Conservation (phyloP, 164 flowering plant genomes). For the Umbilicus rupestris region DNA sequence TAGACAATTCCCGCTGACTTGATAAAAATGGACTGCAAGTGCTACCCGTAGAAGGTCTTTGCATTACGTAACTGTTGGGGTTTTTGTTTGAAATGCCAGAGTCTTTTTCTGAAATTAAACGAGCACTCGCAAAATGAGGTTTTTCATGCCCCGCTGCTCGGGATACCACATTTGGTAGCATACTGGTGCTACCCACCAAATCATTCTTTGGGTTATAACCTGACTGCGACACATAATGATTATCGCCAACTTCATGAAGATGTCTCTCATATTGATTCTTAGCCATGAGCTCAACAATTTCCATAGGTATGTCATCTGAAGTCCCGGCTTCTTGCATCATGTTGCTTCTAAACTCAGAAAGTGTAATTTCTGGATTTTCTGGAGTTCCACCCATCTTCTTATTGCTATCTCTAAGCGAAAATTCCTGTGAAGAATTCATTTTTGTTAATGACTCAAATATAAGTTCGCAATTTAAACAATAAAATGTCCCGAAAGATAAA, state of each 20-base stretch:
- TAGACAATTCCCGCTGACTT: constrained; percentile 20
- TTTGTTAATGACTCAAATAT: not conserved
- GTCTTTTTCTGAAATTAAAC: not conserved
- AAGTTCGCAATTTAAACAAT: not conserved
- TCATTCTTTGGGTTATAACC: not conserved
- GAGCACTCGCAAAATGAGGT: not conserved
- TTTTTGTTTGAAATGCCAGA: constrained; percentile 10
- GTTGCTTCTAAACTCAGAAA: constrained; percentile 15
- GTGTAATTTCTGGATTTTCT: constrained; percentile 17
- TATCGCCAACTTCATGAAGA: constrained; percentile 29
- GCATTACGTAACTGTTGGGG: constrained; percentile 17
- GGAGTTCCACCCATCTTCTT: constrained; percentile 16
- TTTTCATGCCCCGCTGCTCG: not conserved
- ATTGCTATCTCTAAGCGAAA: constrained; percentile 16
- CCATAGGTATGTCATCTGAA: constrained; percentile 73
- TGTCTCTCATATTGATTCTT: constrained; percentile 61
- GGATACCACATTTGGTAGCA: not conserved
- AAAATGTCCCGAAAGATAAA: no score
- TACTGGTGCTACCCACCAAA: not conserved
- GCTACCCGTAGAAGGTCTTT: constrained; percentile 13
- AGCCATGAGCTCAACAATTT: constrained; percentile 76
- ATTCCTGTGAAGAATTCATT: constrained; percentile 18
- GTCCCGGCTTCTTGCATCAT: constrained; percentile 24
- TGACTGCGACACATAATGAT: constrained; percentile 13
- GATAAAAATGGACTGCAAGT: constrained; percentile 17